These are phyloP conservation scores for Samsoniella hepiali DNA, from an alignment of 2,329 filamentous ascomycete genomes.

Conservation along the genomic window DNA sequence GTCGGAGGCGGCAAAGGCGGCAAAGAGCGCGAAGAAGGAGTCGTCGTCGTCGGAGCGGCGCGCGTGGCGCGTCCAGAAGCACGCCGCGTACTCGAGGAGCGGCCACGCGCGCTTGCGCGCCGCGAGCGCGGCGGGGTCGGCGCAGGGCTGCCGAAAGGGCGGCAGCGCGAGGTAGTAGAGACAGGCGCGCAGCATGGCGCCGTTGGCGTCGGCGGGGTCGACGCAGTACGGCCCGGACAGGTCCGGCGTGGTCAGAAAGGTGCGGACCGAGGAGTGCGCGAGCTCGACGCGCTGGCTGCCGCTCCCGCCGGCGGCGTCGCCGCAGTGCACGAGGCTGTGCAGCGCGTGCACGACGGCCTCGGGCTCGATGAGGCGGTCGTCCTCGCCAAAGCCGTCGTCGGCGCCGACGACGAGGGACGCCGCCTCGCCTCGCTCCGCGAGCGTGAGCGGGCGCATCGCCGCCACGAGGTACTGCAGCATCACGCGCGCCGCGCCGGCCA, in stretches of 20 bases:
- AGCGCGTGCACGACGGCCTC: slow-evolving; percentile 10
- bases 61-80: slow-evolving; percentile 13
- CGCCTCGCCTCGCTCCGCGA: slow-evolving; percentile 11
- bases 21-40: not conserved
- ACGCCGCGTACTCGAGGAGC: slow-evolving; percentile 8
- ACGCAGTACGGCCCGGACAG: slow-evolving; percentile 5
- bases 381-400: slow-evolving; percentile 6
- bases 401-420: not conserved
- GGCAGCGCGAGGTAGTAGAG: slow-evolving; percentile 13
- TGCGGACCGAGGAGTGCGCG: slow-evolving; percentile 15
- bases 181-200: not conserved
- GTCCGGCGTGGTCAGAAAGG: slow-evolving; percentile 4
- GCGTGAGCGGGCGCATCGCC: slow-evolving; percentile 10
- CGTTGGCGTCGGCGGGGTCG: not conserved
- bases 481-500: not conserved
- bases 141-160: slow-evolving; percentile 1
- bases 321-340: slow-evolving; percentile 10
- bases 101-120: slow-evolving; percentile 13
- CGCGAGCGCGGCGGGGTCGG: not conserved
- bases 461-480: slow-evolving; percentile 16
- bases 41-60: not conserved
- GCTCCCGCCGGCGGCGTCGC: not conserved
- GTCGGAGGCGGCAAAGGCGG: not conserved
- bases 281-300: slow-evolving; percentile 10
- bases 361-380: slow-evolving; percentile 17